Evolutionary conservation across 2,329 filamentous ascomycete species (phyloP), one percentile per base, ranked within the genome.

Genomic region (Lachnellula subtilissima): DNA sequence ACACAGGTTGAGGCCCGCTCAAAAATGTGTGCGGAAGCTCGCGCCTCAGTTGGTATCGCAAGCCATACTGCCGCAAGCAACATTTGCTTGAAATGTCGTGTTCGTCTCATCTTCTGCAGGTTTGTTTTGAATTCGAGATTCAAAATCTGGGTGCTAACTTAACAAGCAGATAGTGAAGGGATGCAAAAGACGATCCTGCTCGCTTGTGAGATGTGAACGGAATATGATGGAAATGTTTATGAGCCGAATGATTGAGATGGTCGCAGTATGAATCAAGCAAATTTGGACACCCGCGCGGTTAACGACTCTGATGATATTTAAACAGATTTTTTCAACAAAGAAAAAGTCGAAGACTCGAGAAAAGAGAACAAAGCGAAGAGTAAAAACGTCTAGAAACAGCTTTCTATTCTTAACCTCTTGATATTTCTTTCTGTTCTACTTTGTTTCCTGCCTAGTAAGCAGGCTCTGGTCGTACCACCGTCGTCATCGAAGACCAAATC

Each of bases 1-100:
- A 78, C 72, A 71, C 85, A 88, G 39, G 75, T 77, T 42, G 73
- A 72, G 46, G 72, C 70, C 54, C 78, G 74, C 55, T 69, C 64
- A 61, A 80, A 75, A 48, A 82, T 53, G 42, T 65, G 62, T 55
- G 65, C 66, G 23, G 69, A 58, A 22, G 78, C 70, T 53, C 70
- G 64, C 50, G 78, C 76, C 39, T 72, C 71, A 15, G 70, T 63
- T 42, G 67, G 61, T 25, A 70, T 68, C 53, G 70, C 61, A 55
- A 79, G 67, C 60, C 53, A 67, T 37, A 63, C 39, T 36, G 60
- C 57, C 22, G 53, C 51, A 40, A 65, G 58, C 17, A 65, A 15
- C 45, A 62, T 52, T 17, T 58, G 57, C 48, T 52, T 53, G 19
- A 32, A 47, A 45, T 55, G 22, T 47, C 43, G 47, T 48, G 48